Base-by-base conservation (phyloP, 2,329 filamentous ascomycete genomes). In the Colletotrichum destructivum region DNA sequence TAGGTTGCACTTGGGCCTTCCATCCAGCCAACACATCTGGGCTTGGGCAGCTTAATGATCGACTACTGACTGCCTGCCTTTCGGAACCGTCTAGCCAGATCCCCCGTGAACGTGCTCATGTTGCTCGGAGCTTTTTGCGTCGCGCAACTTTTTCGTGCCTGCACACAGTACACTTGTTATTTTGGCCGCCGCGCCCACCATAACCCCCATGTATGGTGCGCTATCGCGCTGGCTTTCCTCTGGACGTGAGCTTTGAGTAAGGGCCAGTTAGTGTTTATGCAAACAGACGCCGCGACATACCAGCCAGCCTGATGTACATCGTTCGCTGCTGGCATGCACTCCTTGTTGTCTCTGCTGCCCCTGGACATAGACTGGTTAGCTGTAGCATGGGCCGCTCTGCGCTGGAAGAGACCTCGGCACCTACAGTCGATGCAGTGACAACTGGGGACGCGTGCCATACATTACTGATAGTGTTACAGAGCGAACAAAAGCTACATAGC, bases 311-410 rank as follows among this genome's bases (percentile, higher is more conserved):
- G 57, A 56, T 18, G 26, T 23, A 40, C 47, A 40, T 46, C 40
- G 60, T 51, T 60, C 47, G 38, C 59, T 49, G 18, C 21, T 60
- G 47, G 65, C 44, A 16, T 63, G 56, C 44, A 59, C n/a, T 35
- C 38, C 21, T 35, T 70, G 62, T 61, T 26, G 13, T 61, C 11
- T 42, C 23, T 47, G 52, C 46, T 47, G 21, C 40, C 66, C 38
- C 65, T 47, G 54, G 46, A 63, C 68, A 68, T 60, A 54, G 54
- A 71, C 69, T 63, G 59, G 47, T 64, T 40, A 60, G 46, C 46
- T 63, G 38, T 64, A n/a, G 69, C 69, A 69, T 64, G 52, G 65
- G 46, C 54, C 65, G 52, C 40, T 60, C 66, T 69, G 59, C 47
- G 47, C 66, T 60, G 46, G 46, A 26, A 56, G 54, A 69, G 46